Percentiles rank a stretch among this genome's conserved stretches.
Conservation (phyloP, 257 asterid species). For the Plantago ovata region DNA sequence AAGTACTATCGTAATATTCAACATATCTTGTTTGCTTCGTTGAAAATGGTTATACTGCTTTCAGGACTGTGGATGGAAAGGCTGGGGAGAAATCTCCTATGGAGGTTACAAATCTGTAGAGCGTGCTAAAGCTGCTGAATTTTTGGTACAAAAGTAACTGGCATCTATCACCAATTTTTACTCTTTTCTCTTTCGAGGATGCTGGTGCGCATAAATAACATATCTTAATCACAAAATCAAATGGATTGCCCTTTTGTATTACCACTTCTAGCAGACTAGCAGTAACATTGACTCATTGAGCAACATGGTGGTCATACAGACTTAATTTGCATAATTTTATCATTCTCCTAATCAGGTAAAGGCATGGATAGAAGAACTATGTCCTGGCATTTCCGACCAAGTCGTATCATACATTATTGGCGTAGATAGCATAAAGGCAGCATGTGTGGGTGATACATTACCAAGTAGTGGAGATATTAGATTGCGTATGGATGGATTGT, state of each 20-base stretch:
- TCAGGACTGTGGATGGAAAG: conserved; percentile 94
- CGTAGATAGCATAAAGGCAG: conserved; percentile 73
- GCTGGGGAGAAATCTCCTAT: conserved; percentile 98
- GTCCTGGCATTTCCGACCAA: conserved; percentile 48
- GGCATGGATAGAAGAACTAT: conserved; percentile 89
- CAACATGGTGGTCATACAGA: conserved; percentile 6
- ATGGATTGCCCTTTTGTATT: too few species aligned
- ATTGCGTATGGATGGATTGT: conserved; percentile 88
- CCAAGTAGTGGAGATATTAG: conserved; percentile 58
- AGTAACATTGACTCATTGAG: conserved; percentile 16
- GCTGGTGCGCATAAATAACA: conserved; percentile 5
- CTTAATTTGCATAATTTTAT: conserved; percentile 11
- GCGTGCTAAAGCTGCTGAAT: conserved; percentile 93
- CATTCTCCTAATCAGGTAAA: conserved; percentile 53
- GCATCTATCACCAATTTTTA: conserved; percentile 9
- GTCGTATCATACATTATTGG: conserved; percentile 81
- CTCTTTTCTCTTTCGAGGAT: conserved; percentile 12
- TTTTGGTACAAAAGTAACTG: conserved; percentile 49
- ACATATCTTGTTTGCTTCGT: conserved; percentile 5
- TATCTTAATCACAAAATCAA: too few species aligned
- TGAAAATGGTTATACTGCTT: conserved; percentile 13
- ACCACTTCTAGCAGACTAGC: conserved; percentile 1
- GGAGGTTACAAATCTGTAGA: conserved; percentile 71
- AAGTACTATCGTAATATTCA: background rate
- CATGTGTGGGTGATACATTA: conserved; percentile 21